Base-by-base conservation (phyloP, 2,329 filamentous ascomycete genomes). In the Aspergillus brunneoviolaceus region DNA sequence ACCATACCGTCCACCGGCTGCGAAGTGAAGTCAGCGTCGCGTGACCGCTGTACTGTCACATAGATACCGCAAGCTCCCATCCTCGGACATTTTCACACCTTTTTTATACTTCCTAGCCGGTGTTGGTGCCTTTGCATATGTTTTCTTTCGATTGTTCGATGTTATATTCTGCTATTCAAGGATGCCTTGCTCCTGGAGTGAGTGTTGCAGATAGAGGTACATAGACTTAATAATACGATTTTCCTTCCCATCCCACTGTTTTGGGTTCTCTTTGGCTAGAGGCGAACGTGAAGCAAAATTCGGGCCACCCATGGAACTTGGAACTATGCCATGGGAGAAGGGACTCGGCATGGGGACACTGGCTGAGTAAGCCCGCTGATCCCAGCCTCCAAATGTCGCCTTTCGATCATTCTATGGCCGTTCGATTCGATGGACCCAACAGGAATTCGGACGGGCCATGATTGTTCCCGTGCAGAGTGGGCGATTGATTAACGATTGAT, bases 151-250 rank as follows among this genome's bases (percentile, higher is more conserved):
- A 14, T 49, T 39, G 52, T 4, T 14, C 39, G 48, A 42, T 52
- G 19, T 51, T 19, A 47, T 57, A 55, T 57, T 27, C n/a, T 59
- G 27, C 6, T 54, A 49, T 31, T 55, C 29, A 51, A 57, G 27
- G 63, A 65, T 65, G 61, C 56, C 61, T 60, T 39, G 49, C 27
- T 19, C 16, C 16, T 55, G 52, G 51, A 61, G 35, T 35, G 61
- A 63, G 59, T 10, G 55, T 58, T 61, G 60, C 61, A 50, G 29
- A 60, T 61, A 63, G 57, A 64, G 48, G 55, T 60, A 63, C 60
- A 63, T 66, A 66, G 63, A 66, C 56, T 63, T 45, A 63, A 61
- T 65, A 49, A 54, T 55, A 60, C 39, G 11, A 29, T 33, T 58
- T 52, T 14, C 39, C 48, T 53, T 53, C 12, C 11, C 10, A 47